Base-by-base conservation (phyloP, 305 asterid species). In the Solanum hybrid region DNA sequence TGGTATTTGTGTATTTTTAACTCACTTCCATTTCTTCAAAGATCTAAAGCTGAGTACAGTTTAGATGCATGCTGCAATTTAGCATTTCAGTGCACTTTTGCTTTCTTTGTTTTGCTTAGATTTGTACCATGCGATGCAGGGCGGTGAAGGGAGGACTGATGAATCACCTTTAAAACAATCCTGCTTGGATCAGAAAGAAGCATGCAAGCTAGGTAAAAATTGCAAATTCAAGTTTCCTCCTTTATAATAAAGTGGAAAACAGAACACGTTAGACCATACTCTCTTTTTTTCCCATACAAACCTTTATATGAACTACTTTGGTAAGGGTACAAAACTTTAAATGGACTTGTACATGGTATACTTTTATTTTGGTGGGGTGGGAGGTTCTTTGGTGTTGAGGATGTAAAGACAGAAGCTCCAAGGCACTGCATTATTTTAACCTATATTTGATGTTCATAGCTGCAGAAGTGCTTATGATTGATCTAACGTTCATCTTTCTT, bases 31-130 rank as follows among this genome's bases (percentile, higher is more conserved):
- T 56, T 56, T 56, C 87, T 85, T 31, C 76, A 56, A 31, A 36
- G 87, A 51, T 31, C 87, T 3, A 84, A 56, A 85, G 17, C n/a
- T 56, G 76, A 56, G 4, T 6, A 56, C 42, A 11, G 12, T 85
- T 17, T 51, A 51, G 12, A 85, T 85, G 87, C 76, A 85, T 85
- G 87, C 45, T 85, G 87, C 45, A 85, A 85, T 85, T 42, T 85
- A 31, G 76, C 42, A n/a, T 32, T 85, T 34, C 6, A 11, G 22
- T 85, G 76, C 75, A 56, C 32, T 85, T 85, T 85, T 56, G 31
- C 87, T 85, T 38, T 31, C 37, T 27, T 17, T 42, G 27, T 19
- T 27, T 45, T 35, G 26, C 87, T 56, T 85, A 31, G 31, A 85
- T 85, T n/a, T 56, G 87, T 12, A 56, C 31, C 87, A 19, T 56